Base-by-base conservation (phyloP, 2,329 filamentous ascomycete genomes). In the Lasiodiplodia gonubiensis region DNA sequence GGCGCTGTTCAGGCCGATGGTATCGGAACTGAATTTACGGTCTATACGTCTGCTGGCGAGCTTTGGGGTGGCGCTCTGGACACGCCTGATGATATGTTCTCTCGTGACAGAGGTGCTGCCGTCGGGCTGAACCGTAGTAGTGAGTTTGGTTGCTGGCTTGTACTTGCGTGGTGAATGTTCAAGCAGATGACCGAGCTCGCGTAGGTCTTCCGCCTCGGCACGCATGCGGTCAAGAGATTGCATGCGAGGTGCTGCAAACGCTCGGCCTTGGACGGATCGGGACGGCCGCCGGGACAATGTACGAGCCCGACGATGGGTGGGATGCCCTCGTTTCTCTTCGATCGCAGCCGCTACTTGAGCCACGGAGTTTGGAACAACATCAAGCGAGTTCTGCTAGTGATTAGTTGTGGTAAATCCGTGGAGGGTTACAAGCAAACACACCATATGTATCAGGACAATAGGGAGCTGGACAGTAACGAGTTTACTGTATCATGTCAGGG, bases 381-480 rank as follows among this genome's bases (percentile, higher is more conserved):
- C 85, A 52, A 87, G 78, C 0, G 85, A 86, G 69, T 86, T 86
- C 78, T 81, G 23, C 4, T n/a, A 73, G 69, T 69, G 25, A 49
- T 55, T 46, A 52, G 53, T n/a, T 23, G 8, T 18, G 16, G 18
- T 5, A 18, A 27, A 35, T 27, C 11, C 33, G 46, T 54, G 25
- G 8, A 16, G 49, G 7, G 6, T 6, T 21, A 12, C 21, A 46
- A 35, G 30, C 10, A 30, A 48, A 3, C 71, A 63, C 63, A 81
- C 80, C 80, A 86, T 86, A 70, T 86, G 85, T 48, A 87, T 84
- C 63, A 87, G 78, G 3, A 85, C 84, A 65, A 87, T 83, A 4
- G 85, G 85, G 52, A 86, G 73, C 69, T 86, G 85, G 7, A 87
- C 81, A 10, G 81, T 81, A 23, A 86, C 79, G n/a, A 82, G 72